Evolutionary conservation across 1,284 basidiomycete genomes (phyloP), one percentile per base, ranked within the genome.

Genomic region (Ustilago hordei): DNA sequence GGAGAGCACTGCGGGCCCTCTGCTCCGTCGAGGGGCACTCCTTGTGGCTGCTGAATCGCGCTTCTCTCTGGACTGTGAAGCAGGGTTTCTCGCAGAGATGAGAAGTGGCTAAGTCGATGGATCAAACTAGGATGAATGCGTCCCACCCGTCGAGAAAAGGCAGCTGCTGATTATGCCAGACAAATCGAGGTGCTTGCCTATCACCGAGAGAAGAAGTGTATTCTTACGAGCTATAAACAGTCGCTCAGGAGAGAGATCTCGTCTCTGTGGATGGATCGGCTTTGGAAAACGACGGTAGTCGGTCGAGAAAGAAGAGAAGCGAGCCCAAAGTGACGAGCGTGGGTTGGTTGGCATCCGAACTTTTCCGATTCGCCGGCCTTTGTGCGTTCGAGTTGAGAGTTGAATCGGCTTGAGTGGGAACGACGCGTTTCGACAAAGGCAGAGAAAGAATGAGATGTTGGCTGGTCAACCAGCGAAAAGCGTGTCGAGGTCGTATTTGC

Each of bases 21-120:
- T 45, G 43, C 17, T 45, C 7, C 3, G 19, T 19, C 8, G 19
- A 45, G 43, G 8, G 17, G 43, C 43, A 8, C n/a, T n/a, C n/a
- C 6, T 19, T 11, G 48, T 31, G 41, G 12, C n/a, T 19, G 41
- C 12, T 45, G 15, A 17, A 17, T 45, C 41, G 41, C 12, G 12
- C 41, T 7, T 17, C 2, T 11, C 41, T 11, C 13, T 50, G 48
- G 23, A 4, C n/a, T 31, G 7, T 23, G n/a, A 31, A 4, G 41
- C 12, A 28, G 12, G 48, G n/a, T 7, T 19, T 45, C 8, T 45
- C n/a, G 43, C 19, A 13, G 48, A 31, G 34, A 58, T 58, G 28
- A 19, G 56, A 58, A 23, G 43, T 32, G 56, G 56, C 56, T 36
- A 32, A 34, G 48, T 13, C 39, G 58, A 48, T 53, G 48, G 45